phyloP scores from a whole-genome alignment of 208 protist genomes.

The Herpetomonas muscarum region DNA sequence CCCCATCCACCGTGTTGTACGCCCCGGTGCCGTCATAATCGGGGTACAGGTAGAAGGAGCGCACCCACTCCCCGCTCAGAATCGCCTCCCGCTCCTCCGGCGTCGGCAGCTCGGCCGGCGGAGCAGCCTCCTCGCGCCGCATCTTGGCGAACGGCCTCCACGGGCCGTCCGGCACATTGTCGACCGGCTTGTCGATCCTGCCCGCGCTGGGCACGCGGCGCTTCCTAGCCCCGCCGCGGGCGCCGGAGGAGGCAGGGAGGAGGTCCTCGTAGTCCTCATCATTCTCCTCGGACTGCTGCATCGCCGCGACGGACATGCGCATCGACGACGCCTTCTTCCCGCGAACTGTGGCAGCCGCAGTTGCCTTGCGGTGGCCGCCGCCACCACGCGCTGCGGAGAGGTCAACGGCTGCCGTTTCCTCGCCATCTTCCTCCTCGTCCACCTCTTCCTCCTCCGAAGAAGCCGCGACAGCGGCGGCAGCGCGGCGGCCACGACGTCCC shows the following conservation, averaged over 20 bases:
- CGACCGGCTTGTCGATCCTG: slow-evolving; percentile 18
- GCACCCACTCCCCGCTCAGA: slow-evolving; percentile 81
- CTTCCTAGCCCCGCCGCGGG: too few relatives aligned
- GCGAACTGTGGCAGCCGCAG: background rate
- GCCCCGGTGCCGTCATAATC: too few relatives aligned
- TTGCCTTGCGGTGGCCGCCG: background rate
- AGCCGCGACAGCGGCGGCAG: background rate
- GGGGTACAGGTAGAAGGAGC: slow-evolving; percentile 81
- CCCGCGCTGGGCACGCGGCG: background rate
- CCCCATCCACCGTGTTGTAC: too few relatives aligned
- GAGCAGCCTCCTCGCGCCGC: slow-evolving; percentile 4
- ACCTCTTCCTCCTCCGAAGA: slow-evolving; percentile 5
- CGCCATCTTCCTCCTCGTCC: slow-evolving; percentile 10
- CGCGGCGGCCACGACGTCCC: background rate
- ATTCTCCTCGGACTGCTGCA: slow-evolving; percentile 21
- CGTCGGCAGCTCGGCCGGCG: slow-evolving; percentile 38
- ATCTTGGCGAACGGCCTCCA: slow-evolving; percentile 77
- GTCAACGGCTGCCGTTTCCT: background rate
- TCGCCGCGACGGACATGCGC: slow-evolving; percentile 31
- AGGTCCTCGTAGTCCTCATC: background rate
- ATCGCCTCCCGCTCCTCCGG: slow-evolving; percentile 74
- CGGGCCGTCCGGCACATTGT: slow-evolving; percentile 47
- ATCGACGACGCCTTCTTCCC: background rate
- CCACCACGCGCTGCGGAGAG: background rate
- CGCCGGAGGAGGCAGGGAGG: background rate